Conservation (phyloP, 129 eudicot genomes). For the Smallanthus sonchifolius region DNA sequence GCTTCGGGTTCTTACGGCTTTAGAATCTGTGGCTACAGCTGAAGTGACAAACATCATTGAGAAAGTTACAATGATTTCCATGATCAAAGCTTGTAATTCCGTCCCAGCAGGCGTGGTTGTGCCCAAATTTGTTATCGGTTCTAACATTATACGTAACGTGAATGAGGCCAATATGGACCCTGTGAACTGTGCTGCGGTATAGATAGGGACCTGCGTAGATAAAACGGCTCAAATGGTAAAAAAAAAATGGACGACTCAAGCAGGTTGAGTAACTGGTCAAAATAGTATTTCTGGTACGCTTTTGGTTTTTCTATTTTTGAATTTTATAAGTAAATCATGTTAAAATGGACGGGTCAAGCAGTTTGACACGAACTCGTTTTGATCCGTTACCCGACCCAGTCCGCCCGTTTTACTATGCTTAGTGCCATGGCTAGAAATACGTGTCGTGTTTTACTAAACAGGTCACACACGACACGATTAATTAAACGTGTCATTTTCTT, state of each 20-base stretch:
- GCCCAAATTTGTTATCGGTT: conserved; percentile 61
- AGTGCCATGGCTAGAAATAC: no score
- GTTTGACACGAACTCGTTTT: no score
- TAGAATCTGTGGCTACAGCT: conserved; percentile 76
- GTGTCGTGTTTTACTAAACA: no score
- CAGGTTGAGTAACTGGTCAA: not conserved
- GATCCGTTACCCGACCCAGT: no score
- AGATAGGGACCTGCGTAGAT: conserved; percentile 59
- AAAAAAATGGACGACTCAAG: not conserved
- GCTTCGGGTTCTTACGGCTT: conserved; percentile 14
- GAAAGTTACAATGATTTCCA: conserved; percentile 82
- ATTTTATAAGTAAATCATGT: not conserved
- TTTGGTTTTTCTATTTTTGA: not conserved
- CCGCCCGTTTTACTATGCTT: no score
- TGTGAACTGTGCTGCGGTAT: conserved; percentile 60
- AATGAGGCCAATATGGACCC: conserved; percentile 72
- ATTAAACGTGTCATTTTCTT: no score
- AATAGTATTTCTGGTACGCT: not conserved
- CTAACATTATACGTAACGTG: conserved; percentile 45
- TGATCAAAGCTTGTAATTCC: conserved; percentile 57
- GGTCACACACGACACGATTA: no score
- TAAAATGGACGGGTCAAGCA: no score
- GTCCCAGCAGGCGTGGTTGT: conserved; percentile 76
- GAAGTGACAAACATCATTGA: conserved; percentile 87
- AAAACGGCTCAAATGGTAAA: not conserved